Base-by-base conservation (phyloP, 1,284 basidiomycete species). In the Ustanciosporium gigantosporum region DNA sequence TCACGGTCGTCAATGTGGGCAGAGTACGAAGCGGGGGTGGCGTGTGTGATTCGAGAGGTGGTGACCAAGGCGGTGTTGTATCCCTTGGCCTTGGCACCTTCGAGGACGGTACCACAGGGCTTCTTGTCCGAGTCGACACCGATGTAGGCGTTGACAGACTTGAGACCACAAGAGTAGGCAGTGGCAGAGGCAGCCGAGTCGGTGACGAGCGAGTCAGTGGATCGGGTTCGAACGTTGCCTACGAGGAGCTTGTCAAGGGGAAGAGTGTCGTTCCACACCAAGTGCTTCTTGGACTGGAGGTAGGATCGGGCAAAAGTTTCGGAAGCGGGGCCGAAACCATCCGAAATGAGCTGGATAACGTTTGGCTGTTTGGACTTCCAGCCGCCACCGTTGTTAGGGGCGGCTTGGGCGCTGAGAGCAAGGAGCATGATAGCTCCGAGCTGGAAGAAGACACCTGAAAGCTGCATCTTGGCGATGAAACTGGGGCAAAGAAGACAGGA, bases 161-260 rank as follows among this genome's bases (percentile, higher is more conserved):
- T 74, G 36, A 66, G 42, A 39, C 45, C 76, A 36, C 74, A 76
- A 19, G 76, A 72, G 41, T 73, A 78, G 21, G 77, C 76, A 7
- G 77, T 78, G 0, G 70, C 77, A 2, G 58, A 61, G 3, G 77
- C 77, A 13, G 77, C 73, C n/a, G 70, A 73, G 59, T 78, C 77
- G 31, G 76, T 78, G n/a, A 78, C 73, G 25, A 77, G 61, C 21
- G 68, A 71, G 47, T 76, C 52, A 41, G 68, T 69, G 2, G 77
- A 62, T 7, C 76, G 53, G 5, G 76, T 76, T 15, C 76, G 64
- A 22, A 77, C 59, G 25, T 67, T 60, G 29, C 77, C 77, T 31
- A 78, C 65, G 7, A 73, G 65, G 25, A 70, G 39, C 31, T 68
- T 70, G 57, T 78, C 77, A 13, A 74, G 60, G 4, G 74, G 65